Evolutionary conservation across 495 filamentous ascomycete species (phyloP), one percentile per base, ranked within the genome.

Genomic region (Monascus purpureus): DNA sequence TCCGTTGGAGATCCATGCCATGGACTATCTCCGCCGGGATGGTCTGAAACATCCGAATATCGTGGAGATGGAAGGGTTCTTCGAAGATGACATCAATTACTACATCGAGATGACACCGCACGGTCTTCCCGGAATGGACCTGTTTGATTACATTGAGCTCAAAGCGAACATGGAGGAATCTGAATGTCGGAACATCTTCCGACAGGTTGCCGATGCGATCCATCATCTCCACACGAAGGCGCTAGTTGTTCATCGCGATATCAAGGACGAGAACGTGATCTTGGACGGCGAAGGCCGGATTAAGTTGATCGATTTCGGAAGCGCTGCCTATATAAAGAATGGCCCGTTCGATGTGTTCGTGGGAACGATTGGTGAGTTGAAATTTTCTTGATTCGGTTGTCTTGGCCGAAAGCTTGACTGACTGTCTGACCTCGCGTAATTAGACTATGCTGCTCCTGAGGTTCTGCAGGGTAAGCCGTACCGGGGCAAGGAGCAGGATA

Each of bases 321-420:
- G 86, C 50, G 88, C 90, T 36, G 86, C 92, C 34, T 97, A 96
- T 49, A 93, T 96, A 65, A 93, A 88, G 61, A 93, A 78, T 53
- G 90, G 90, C 12, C 90, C 90, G 25, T 97, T 97, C 67, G 92
- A 97, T 50, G 92, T 97, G 14, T 97, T 97, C 60, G 90, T 97
- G 26, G 90, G 90, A 17, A 97, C 90, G 2, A 96, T 97, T 52
- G 90, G 90, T 97, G 67, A 41, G 79, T 61, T 36, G 20, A 20
- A 8, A 22, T 22, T 7, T 22, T 11, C 16, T 11, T 16, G 13
- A 16, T 8, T 37, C 17, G 29, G 25, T 20, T 23, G 36, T 31
- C 31, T 9, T 12, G 8, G n/a, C n/a, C n/a, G n/a, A n/a, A n/a
- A n/a, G n/a, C n/a, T n/a, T n/a, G n/a, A n/a, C n/a, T n/a, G n/a